These are phyloP conservation scores for Fagopyrum homotropicum DNA, from an alignment of 148 eudicot genomes.

Conservation along the genomic window DNA sequence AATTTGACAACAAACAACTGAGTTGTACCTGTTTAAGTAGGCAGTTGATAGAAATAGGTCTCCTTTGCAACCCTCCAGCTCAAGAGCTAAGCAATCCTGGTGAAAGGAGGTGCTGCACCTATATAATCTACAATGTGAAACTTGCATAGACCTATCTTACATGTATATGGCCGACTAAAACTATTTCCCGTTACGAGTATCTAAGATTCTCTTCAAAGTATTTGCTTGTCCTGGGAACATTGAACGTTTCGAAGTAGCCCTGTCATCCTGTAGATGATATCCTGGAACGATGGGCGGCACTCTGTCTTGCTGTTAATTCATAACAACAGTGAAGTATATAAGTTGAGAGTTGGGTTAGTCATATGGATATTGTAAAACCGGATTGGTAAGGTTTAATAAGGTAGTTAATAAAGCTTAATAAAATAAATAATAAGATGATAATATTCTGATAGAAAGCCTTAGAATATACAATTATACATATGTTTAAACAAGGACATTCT, in stretches of 20 bases:
- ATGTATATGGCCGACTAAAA: background rate
- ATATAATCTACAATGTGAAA: background rate
- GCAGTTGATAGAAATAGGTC: background rate
- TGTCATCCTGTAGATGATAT: constrained; percentile 45
- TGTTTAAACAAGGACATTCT: background rate
- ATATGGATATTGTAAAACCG: background rate
- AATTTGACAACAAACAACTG: background rate
- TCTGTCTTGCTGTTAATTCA: constrained; percentile 46
- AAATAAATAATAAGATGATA: background rate
- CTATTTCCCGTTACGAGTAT: background rate
- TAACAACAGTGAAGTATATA: background rate
- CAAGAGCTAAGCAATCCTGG: background rate
- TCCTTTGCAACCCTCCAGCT: background rate
- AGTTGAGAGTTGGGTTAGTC: background rate
- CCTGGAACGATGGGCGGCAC: constrained; percentile 65
- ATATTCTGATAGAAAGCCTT: background rate
- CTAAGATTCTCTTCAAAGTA: background rate
- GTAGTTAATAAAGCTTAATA: background rate
- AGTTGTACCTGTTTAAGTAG: background rate
- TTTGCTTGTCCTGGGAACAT: constrained; percentile 15
- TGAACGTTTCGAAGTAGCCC: constrained; percentile 30
- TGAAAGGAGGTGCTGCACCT: background rate
- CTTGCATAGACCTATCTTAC: background rate
- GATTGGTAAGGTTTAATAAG: background rate
- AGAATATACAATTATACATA: background rate